A percentile compares a stretch with the other conserved stretches of the same genome.
These are phyloP conservation scores for Cardamine occulta DNA, from an alignment of 345 rosid species.

Conservation along the genomic window DNA sequence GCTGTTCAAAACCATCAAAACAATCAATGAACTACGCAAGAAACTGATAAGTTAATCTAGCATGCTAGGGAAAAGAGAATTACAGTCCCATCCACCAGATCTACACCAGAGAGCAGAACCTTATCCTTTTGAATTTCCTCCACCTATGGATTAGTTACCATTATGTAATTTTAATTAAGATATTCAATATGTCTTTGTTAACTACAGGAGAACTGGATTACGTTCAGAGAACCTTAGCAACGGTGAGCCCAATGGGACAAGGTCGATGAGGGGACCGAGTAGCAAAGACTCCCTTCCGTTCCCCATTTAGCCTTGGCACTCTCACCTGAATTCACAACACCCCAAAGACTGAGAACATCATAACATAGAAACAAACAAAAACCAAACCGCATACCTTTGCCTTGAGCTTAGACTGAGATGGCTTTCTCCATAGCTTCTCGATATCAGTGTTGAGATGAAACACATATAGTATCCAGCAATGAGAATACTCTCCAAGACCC, in stretches of 20 bases:
- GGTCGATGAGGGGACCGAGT: constrained; percentile 93
- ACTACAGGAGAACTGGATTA: neutral
- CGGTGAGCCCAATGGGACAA: constrained; percentile 91
- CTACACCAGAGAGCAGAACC: constrained; percentile 85
- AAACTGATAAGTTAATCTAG: neutral
- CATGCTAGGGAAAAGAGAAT: constrained; percentile 40
- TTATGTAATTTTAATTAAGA: neutral
- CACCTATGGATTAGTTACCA: constrained; percentile 50
- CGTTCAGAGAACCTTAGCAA: constrained; percentile 67
- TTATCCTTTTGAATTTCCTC: constrained; percentile 73
- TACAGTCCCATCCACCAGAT: constrained; percentile 97
- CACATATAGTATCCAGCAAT: constrained; percentile 90
- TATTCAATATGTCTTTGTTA: neutral
- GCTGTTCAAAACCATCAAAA: constrained; percentile 55
- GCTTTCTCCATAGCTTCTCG: constrained; percentile 89
- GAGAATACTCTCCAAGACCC: constrained; percentile 85
- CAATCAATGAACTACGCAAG: constrained; percentile 5
- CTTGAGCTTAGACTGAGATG: constrained; percentile 86
- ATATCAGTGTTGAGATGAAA: constrained; percentile 94
- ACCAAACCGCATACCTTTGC: constrained; percentile 58
- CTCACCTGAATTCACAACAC: constrained; percentile 63
- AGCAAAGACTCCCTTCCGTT: constrained; percentile 82
- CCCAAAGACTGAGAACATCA: constrained; percentile 39
- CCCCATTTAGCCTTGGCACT: constrained; percentile 91
- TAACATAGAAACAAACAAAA: neutral